Base-by-base conservation (phyloP, 148 eudicot species). In the Gaultheria prostrata region DNA sequence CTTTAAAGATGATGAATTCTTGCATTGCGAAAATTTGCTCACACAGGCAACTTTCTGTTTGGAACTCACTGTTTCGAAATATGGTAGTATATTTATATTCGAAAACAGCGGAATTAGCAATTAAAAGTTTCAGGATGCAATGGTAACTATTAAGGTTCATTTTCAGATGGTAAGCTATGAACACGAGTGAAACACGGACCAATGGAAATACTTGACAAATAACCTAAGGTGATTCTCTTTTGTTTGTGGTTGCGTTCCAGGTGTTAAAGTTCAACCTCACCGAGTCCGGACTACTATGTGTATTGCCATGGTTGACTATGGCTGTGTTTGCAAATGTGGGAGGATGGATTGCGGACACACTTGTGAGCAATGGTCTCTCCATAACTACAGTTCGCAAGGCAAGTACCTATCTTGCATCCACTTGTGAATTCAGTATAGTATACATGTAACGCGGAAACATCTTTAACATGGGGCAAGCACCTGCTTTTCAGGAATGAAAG, bases 291-390 rank as follows among this genome's bases (percentile, higher is more conserved):
- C 89, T 96, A 48, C 76, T 96, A 26, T 92, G 97, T 84, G 99
- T 94, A 81, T 82, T 96, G 69, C 99, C 99, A 86, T 96, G 99
- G 99, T 91, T 96, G 89, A 96, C 99, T 80, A 94, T 94, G 99
- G 99, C 99, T 51, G 83, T 93, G 53, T 96, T 92, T 90, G 98
- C 98, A 48, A 96, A 95, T 86, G 88, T 95, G 83, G 98, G 98
- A 85, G 98, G 98, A 48, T 96, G 98, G 98, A 96, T 96, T 88
- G 98, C 98, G 12, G 98, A 94, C 84, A 92, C 97, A 59, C 95
- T 96, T 82, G 90, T 96, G 53, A 96, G 92, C 90, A 92, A 77
- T 90, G 98, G 98, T 76, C 83, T 90, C 81, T 93, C 98, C 50
- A 89, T 96, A 83, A 96, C 98, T 70, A 83, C 95, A 45, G 98